Base-by-base conservation (phyloP, 2,329 filamentous ascomycete genomes). In the Talaromyces sp. region DNA sequence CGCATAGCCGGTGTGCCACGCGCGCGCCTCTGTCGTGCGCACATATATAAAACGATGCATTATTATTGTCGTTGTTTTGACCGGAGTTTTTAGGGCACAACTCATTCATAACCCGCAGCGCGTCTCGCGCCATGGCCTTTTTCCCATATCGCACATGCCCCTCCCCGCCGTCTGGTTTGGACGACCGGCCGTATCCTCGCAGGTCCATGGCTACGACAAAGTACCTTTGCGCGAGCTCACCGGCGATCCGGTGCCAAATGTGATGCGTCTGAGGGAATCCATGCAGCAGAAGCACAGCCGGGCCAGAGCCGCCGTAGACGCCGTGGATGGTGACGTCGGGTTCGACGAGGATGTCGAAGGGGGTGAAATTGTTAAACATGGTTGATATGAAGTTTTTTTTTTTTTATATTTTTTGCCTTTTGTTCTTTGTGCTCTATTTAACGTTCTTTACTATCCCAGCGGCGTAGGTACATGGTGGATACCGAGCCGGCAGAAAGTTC, bases 11-110 rank as follows among this genome's bases (percentile, higher is more conserved):
- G 64, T 86, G 84, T 0, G 82, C 76, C 2, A 86, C 78, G 32
- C 83, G 73, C 0, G 81, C 84, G 3, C 84, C 84, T 44, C 84
- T 80, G 67, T 87, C 84, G 66, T 87, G 84, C 0, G 78, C 82
- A 61, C 82, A 82, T 22, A 87, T 71, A 65, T 72, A 81, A 68
- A 82, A 84, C 0, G 69, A 62, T 0, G 65, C 42, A 65, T 75
- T 5, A 2, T n/a, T 19, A 10, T 19, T 44, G n/a, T 19, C 5
- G 2, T 22, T 47, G 4, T 19, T 15, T 44, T 44, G 6, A 72
- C 8, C 77, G 77, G 0, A 83, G 71, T 1, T 67, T 51, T 17
- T 75, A 66, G 19, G 47, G 15, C 19, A 42, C 22, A 62, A n/a
- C 17, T 55, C 42, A 19, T 62, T 36, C 82, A 84, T 84, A 17